Percentiles rank a stretch among this genome's conserved stretches.
Evolutionary conservation across 441 rosid species (phyloP).

Genomic region (Populus hybrid): DNA sequence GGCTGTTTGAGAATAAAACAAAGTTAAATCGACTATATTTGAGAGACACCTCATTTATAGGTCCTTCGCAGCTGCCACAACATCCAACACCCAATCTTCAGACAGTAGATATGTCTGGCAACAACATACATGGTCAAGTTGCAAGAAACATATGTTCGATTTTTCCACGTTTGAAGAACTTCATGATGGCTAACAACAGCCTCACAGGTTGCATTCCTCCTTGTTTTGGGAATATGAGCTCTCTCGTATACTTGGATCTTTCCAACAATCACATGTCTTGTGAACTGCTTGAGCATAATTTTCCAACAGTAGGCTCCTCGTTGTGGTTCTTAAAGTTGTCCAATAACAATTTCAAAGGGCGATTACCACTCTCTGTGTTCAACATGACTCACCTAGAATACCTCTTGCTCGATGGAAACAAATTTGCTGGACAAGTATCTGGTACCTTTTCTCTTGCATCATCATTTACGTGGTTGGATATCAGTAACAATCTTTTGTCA

Average conservation of each 20-base stretch:
- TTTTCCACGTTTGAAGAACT: not conserved
- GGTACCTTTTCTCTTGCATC: not conserved
- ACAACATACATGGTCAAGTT: too few species aligned
- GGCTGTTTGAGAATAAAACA: too few species aligned
- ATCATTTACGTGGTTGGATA: not conserved
- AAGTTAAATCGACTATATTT: too few species aligned
- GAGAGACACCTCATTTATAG: too few species aligned
- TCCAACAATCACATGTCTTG: slow-evolving; percentile 12
- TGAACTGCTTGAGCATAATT: not conserved
- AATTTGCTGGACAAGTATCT: not conserved
- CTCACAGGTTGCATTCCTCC: slow-evolving; percentile 26
- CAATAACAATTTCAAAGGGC: too few species aligned
- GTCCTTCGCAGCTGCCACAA: too few species aligned
- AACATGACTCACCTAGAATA: rapidly evolving
- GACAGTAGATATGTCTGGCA: too few species aligned
- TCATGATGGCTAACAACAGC: slow-evolving; percentile 15
- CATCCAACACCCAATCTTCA: too few species aligned
- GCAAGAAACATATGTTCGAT: not conserved
- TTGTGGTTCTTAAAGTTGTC: not conserved
- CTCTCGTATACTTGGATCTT: not conserved
- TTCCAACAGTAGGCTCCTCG: not conserved
- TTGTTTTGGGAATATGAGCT: slow-evolving; percentile 16
- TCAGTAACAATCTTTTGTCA: not conserved
- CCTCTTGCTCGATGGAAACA: not conserved
- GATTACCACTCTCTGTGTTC: too few species aligned